A percentile compares a stretch with the other conserved stretches of the same genome.
Evolutionary conservation across 345 rosid genomes (phyloP).

Genomic region (Nephelium lappaceum): DNA sequence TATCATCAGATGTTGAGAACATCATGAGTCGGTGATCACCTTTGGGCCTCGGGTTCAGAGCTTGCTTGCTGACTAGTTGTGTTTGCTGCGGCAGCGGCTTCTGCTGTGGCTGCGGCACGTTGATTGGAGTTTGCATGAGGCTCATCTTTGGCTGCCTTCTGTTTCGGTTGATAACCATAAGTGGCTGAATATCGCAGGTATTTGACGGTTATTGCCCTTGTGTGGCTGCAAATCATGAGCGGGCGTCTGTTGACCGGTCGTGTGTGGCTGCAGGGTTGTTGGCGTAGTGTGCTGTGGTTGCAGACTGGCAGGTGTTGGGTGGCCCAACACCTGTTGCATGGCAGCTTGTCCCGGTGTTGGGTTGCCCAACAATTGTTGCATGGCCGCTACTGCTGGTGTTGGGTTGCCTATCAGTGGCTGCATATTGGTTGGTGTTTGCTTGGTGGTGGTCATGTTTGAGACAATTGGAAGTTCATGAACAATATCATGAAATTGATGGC

Average conservation of each 20-base stretch:
- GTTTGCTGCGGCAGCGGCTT: neutral
- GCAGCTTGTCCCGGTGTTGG: neutral
- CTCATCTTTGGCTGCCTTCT: neutral
- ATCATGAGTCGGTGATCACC: conserved; percentile 43
- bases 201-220: neutral
- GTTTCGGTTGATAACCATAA: neutral
- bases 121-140: neutral
- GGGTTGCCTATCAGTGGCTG: neutral
- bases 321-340: too few relatives aligned
- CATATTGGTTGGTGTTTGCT: neutral
- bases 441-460: neutral
- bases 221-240: neutral
- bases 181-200: neutral
- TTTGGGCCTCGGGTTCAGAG: conserved; percentile 25
- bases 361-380: neutral
- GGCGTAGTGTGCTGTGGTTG: conserved; percentile 1
- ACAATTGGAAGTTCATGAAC: neutral
- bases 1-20: conserved; percentile 59
- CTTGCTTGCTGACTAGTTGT: neutral
- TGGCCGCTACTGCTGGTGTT: neutral
- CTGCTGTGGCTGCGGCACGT: neutral
- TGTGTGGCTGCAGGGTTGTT: neutral
- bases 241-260: too few relatives aligned
- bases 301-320: too few relatives aligned
- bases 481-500: conserved; percentile 6